Evolutionary conservation across 2,329 filamentous ascomycete species (phyloP), one percentile per base, ranked within the genome.

Genomic region (Teratosphaeriaceae sp.): DNA sequence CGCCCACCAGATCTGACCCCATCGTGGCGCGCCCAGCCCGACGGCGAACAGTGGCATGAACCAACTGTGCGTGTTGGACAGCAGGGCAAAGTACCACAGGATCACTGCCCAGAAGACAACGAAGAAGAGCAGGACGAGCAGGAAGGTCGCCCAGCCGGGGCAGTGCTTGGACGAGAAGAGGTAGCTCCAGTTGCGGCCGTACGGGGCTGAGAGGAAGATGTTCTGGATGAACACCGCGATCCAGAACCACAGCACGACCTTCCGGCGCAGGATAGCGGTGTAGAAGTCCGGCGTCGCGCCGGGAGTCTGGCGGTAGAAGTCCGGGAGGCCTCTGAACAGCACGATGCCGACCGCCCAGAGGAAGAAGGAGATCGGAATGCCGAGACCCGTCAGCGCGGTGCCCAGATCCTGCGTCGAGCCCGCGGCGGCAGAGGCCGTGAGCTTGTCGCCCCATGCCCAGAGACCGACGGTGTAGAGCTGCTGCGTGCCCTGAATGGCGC

Each of bases 1-100:
- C 9, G 73, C 75, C 80, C 80, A 84, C 57, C 80, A 76, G 58
- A 82, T 82, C 59, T 84, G 80, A 7, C 74, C 74, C 79, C 80
- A 84, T 46, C 80, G 70, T 1, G 80, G 80, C 3, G 79, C 79
- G 33, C 75, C 78, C 11, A 84, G 72, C 12, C 79, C 80, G 46
- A 83, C 78, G 35, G 80, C 79, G 49, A 84, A 82, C 43, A 84
- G 74, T 11, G 80, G 80, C 3, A 84, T 64, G 50, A 83, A 75
- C 80, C 80, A 84, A 39, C 72, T 76, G 59, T 84, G 80, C 13
- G 71, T 71, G 50, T 73, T 74, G 13, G 75, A 76, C n/a, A 81
- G 67, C 39, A 66, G 61, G 8, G 69, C 71, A 51, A 83, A 75
- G 40, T 69, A 55, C 50, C 61, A 70, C 26, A 80, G 69, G 19